Evolutionary conservation across 495 filamentous ascomycete genomes (phyloP).

Genomic region (Neurospora terricola): DNA sequence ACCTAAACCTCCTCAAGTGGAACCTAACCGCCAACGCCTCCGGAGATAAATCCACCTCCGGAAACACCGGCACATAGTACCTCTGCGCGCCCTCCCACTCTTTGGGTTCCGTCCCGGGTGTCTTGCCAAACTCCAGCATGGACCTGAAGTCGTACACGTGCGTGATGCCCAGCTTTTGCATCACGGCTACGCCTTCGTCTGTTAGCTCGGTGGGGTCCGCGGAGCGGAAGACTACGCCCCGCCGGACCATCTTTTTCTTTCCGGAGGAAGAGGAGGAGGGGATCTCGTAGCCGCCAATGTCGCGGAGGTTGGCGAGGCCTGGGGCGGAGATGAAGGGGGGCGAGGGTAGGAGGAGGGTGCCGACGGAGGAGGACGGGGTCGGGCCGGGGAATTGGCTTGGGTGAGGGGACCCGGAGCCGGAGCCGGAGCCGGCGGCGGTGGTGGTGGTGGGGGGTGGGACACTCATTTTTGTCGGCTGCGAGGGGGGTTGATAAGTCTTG

Average conservation of each 20-base stretch:
- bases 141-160: conserved; percentile 56
- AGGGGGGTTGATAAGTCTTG: too few species aligned
- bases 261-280: background rate
- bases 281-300: conserved; percentile 45
- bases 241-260: conserved; percentile 28
- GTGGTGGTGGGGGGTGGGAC: background rate
- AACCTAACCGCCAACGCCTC: conserved; percentile 33
- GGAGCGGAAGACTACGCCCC: conserved; percentile 45
- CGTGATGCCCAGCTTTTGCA: conserved; percentile 47
- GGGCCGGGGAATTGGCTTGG: background rate
- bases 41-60: conserved; percentile 45
- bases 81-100: conserved; percentile 42
- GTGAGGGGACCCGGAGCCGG: background rate
- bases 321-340: conserved; percentile 43
- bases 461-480: background rate
- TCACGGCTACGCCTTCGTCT: conserved; percentile 37
- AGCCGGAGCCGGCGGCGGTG: background rate
- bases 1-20: conserved; percentile 23
- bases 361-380: background rate
- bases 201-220: conserved; percentile 46
- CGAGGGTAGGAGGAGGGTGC: conserved; percentile 15
- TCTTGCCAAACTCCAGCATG: background rate
- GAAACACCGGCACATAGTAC: conserved; percentile 49
- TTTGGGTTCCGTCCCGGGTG: conserved; percentile 2
- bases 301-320: conserved; percentile 50